Conservation (phyloP, 2,329 filamentous ascomycete species). For the Decorospora gaudefroyi region DNA sequence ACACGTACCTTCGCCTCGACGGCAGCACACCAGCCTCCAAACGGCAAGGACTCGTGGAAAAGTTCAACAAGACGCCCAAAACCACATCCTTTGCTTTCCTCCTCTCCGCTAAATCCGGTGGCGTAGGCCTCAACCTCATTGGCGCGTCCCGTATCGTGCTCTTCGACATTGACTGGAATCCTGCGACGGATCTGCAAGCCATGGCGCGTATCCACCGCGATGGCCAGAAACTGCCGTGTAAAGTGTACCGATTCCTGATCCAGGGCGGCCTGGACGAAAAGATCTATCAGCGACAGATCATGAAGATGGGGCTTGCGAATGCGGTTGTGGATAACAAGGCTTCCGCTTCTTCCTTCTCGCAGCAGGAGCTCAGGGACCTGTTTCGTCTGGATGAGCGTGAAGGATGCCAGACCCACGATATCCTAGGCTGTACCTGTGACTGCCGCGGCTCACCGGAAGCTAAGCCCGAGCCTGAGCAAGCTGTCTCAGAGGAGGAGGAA, state of each 20-base stretch:
- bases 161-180: constrained; percentile 78
- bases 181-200: constrained; percentile 71
- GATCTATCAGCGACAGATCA: constrained; percentile 74
- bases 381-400: constrained; percentile 67
- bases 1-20: constrained; percentile 69
- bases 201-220: constrained; percentile 76
- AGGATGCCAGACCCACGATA: constrained; percentile 68
- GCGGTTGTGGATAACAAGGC: constrained; percentile 71
- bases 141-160: constrained; percentile 71
- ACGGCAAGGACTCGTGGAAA: constrained; percentile 69
- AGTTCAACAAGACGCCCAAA: constrained; percentile 66
- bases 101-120: constrained; percentile 73
- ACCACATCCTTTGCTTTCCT: constrained; percentile 69
- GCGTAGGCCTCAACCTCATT: constrained; percentile 70
- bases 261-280: constrained; percentile 74
- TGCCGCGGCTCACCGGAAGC: constrained; percentile 54
- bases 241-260: constrained; percentile 70
- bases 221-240: constrained; percentile 69
- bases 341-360: constrained; percentile 64
- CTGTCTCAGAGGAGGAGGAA: constrained; percentile 30
- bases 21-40: constrained; percentile 67
- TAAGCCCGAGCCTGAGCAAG: constrained; percentile 21
- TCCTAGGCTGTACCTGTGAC: constrained; percentile 66
- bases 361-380: constrained; percentile 67
- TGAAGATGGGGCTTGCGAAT: constrained; percentile 71